These are phyloP conservation scores for Sicyos edulis DNA, from an alignment of 306 rosid species.

Conservation along the genomic window DNA sequence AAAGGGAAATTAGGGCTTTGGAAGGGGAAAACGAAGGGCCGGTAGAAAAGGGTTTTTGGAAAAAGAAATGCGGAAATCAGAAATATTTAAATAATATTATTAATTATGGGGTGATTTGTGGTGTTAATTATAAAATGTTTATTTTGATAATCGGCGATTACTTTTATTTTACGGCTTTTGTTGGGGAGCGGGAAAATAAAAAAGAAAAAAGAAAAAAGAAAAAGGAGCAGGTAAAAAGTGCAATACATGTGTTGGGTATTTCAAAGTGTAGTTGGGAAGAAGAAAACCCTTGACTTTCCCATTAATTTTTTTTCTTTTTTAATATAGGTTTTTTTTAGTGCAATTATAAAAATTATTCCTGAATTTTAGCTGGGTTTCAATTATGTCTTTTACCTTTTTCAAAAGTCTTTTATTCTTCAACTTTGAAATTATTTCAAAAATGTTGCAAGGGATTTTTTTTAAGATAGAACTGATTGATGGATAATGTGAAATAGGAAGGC, in stretches of 20 bases:
- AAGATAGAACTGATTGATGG: too few relatives aligned
- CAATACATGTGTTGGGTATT: constrained; percentile 9
- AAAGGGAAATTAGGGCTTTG: constrained; percentile 17
- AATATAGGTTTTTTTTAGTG: background rate
- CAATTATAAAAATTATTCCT: too few relatives aligned
- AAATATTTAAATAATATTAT: constrained; percentile 11
- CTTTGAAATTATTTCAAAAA: too few relatives aligned
- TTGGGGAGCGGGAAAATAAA: background rate
- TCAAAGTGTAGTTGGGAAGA: background rate
- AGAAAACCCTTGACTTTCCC: background rate
- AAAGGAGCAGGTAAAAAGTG: constrained; percentile 12
- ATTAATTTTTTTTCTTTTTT: background rate
- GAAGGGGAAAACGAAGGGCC: constrained; percentile 5
- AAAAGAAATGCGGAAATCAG: constrained; percentile 11
- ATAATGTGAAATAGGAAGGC: too few relatives aligned
- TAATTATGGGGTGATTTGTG: constrained; percentile 10
- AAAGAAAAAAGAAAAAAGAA: background rate
- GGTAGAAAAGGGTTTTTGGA: background rate
- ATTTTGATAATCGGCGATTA: constrained; percentile 8
- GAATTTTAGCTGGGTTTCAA: too few relatives aligned
- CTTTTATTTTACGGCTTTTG: constrained; percentile 15
- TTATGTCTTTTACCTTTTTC: too few relatives aligned
- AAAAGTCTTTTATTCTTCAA: too few relatives aligned
- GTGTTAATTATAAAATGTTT: constrained; percentile 1
- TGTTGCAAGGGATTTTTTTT: too few relatives aligned